A percentile compares a stretch with the other conserved stretches of the same genome.
Evolutionary conservation across 768 basidiomycete genomes (phyloP).

Genomic region (Boletus rufocinnamomeus): DNA sequence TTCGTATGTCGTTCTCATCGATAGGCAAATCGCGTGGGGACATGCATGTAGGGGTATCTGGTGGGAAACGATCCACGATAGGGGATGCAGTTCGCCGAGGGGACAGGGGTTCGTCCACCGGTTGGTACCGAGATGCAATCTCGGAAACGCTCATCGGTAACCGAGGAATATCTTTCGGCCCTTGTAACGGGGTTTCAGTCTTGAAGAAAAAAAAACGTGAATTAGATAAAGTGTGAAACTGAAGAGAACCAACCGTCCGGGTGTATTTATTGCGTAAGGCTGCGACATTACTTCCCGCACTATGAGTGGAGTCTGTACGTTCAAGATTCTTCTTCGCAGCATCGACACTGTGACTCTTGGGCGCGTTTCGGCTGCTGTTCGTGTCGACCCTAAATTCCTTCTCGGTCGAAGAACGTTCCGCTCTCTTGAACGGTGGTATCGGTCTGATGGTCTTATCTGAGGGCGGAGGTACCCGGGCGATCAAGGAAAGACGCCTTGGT

Average conservation of each 20-base stretch:
- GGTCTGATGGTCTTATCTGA: conserved; percentile 23
- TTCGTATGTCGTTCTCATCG: conserved; percentile 31
- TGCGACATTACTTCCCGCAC: conserved; percentile 62
- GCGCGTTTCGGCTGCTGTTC: conserved; percentile 20
- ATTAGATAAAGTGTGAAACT: background rate
- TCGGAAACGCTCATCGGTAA: conserved; percentile 64
- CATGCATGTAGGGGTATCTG: conserved; percentile 25
- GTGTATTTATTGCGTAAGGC: conserved; percentile 68
- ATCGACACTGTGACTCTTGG: conserved; percentile 36
- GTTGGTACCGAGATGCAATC: conserved; percentile 63
- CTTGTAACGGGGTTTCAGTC: conserved; percentile 55
- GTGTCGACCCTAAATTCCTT: conserved; percentile 37
- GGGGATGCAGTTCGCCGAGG: conserved; percentile 44
- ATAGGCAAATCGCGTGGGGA: conserved; percentile 18
- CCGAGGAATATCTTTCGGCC: conserved; percentile 62
- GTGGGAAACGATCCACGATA: conserved; percentile 28
- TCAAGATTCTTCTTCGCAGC: conserved; percentile 41
- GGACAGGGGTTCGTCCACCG: conserved; percentile 44
- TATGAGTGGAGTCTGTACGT: conserved; percentile 53
- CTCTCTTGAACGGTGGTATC: conserved; percentile 24
- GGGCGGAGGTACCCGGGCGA: conserved; percentile 19
- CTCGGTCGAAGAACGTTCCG: conserved; percentile 21
- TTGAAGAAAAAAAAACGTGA: conserved; percentile 26
- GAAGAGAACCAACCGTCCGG: conserved; percentile 46
- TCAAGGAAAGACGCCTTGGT: conserved; percentile 25